Percentiles rank a stretch among this genome's conserved stretches.
These are phyloP conservation scores for Isatis lusitanica DNA, from an alignment of 441 rosid genomes.

Conservation along the genomic window DNA sequence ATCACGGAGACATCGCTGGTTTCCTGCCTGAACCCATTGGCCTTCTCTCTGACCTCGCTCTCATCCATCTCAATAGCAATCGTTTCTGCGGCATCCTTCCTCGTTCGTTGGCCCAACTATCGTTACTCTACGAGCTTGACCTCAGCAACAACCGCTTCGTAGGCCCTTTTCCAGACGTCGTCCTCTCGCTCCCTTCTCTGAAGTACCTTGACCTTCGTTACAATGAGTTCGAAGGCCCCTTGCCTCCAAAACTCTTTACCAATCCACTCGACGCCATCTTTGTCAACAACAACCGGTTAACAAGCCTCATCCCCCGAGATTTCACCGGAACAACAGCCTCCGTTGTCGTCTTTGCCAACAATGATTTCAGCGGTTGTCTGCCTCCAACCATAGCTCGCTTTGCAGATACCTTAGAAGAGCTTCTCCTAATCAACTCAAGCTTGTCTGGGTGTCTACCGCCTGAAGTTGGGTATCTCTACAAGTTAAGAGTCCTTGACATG, in stretches of 20 bases:
- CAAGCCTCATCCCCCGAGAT: constrained; percentile 50
- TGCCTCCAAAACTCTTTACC: constrained; percentile 71
- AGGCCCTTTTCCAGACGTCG: constrained; percentile 68
- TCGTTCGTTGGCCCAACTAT: constrained; percentile 52
- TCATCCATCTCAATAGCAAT: constrained; percentile 81
- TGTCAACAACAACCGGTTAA: constrained; percentile 73
- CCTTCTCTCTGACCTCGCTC: constrained; percentile 64
- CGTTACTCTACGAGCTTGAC: constrained; percentile 78
- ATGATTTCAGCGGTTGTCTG: constrained; percentile 74
- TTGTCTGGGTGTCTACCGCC: constrained; percentile 79
- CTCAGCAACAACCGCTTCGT: constrained; percentile 85
- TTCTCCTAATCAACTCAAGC: constrained; percentile 63
- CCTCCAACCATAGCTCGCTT: constrained; percentile 65
- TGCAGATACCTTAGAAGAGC: constrained; percentile 70
- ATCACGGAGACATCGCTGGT: constrained; percentile 74
- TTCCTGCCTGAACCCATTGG: constrained; percentile 76
- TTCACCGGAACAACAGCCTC: constrained; percentile 52
- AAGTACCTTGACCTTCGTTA: constrained; percentile 72
- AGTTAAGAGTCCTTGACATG: constrained; percentile 71
- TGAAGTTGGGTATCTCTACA: constrained; percentile 77
- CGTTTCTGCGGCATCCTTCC: constrained; percentile 81
- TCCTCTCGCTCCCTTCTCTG: constrained; percentile 65
- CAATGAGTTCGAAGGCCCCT: constrained; percentile 86
- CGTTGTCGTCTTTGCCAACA: constrained; percentile 81
- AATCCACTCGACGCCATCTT: constrained; percentile 79